Base-by-base conservation (phyloP, 805 yeast genomes). In the Candida maris region DNA sequence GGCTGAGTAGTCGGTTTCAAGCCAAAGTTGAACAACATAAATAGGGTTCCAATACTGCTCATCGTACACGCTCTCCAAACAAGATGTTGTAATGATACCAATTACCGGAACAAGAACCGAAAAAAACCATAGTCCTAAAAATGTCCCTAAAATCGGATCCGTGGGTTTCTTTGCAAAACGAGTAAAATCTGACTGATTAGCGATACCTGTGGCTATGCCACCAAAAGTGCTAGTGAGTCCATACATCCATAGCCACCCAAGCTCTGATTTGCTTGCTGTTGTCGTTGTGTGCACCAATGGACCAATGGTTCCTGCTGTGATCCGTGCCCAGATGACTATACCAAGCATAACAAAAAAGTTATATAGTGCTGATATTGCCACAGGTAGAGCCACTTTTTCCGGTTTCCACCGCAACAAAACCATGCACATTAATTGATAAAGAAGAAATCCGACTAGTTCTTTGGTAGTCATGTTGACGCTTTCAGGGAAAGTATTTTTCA, bases 61-160 rank as follows among this genome's bases (percentile, higher is more conserved):
- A 20, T 67, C 70, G 41, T 62, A 68, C 5, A 57, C 42, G 6
- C 56, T 54, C 41, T 71, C 66, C 27, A 79, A 78, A 33, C 84
- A 82, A 19, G 85, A 66, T 7, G 75, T 67, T 12, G 67, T 60
- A 24, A 71, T 38, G 16, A 70, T 44, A 10, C 76, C 76, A 48
- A 71, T 60, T 15, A 57, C 36, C 17, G 51, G 31, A 14, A 49
- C 55, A 21, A 61, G 62, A 34, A 69, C 24, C 10, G 24, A 21
- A 21, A 21, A 21, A 21, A 21, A 21, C 24, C 24, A 21, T 21
- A 21, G 24, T 45, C 50, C 62, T 53, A 30, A 71, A 67, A 19
- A 77, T 79, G 29, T 73, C 52, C 27, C 58, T 52, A 32, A 69
- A 61, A 45, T 64, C 61, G 45, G 70, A 49, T 42, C 73, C 73